Conservation (phyloP, 176 grass and related monocot species). For the Oryza coarctata region DNA sequence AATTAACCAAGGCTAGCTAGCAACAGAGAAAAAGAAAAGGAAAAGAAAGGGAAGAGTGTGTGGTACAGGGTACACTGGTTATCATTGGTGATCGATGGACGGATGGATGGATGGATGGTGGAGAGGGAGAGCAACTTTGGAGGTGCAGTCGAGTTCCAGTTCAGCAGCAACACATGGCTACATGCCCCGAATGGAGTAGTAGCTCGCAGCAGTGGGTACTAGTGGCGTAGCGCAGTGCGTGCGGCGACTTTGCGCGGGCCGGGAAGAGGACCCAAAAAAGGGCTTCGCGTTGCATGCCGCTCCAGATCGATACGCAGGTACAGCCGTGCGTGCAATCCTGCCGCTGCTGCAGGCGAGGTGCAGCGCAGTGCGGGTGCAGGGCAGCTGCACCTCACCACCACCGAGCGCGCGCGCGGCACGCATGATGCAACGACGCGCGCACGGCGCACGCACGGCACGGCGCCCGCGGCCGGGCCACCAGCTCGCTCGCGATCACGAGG, state of each 20-base stretch:
- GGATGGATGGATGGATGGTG: too few relatives aligned
- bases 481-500: neutral
- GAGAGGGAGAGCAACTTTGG: too few relatives aligned
- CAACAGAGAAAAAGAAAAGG: neutral
- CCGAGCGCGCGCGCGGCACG: neutral
- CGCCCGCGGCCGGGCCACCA: too few relatives aligned
- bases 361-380: neutral
- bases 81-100: neutral
- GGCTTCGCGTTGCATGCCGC: neutral
- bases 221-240: neutral
- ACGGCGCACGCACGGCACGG: too few relatives aligned
- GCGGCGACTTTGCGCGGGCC: neutral
- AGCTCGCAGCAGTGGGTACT: neutral
- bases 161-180: neutral
- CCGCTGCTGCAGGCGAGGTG: too few relatives aligned
- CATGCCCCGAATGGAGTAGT: neutral
- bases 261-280: neutral
- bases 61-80: neutral
- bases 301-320: neutral
- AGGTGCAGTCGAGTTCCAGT: neutral
- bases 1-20: neutral
- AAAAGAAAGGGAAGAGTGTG: too few relatives aligned
- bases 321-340: too few relatives aligned
- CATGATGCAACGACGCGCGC: constrained; percentile 7
- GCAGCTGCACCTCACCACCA: neutral